Evolutionary conservation across 1,284 basidiomycete species (phyloP), one percentile per base, ranked within the genome.

Genomic region (Ustilago trichophora): DNA sequence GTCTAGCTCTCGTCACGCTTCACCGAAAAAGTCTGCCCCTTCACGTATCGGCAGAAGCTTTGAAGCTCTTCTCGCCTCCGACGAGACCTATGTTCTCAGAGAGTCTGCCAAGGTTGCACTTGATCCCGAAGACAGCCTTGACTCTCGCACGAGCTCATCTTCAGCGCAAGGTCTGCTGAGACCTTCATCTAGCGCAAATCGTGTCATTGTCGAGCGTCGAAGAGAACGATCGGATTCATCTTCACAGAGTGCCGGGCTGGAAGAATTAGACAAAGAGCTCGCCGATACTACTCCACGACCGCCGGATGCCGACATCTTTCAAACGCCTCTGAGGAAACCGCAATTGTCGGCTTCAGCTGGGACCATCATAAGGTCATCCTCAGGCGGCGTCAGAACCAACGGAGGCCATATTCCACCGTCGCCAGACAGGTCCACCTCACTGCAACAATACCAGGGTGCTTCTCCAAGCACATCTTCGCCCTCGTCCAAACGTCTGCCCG

Each of bases 11-110:
- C 52, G 43, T 26, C 49, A 19, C 27, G 36, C 38, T 18, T 52
- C 56, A 13, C 48, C 59, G n/a, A 45, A 47, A 37, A 67, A 63
- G 35, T 16, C 42, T 15, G 43, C 45, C 22, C 51, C 52, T 10
- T 43, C 51, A 8, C 63, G 59, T 11, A 73, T 71, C 22, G 63
- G 62, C 11, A 63, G 62, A 19, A 55, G 51, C 38, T 75, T 75
- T 35, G 73, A 75, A 37, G 62, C 58, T 4, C 27, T 73, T 21
- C 65, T 75, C 21, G 62, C 60, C 4, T 72, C 68, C 8, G 60
- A 71, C 58, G 55, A 75, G 43, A 75, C 73, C 18, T 67, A 59
- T 36, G 56, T 70, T 18, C 34, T 73, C 4, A 67, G 55, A 48
- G 67, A 72, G 9, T 57, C 51, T 0, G 43, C 62, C 22, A 65